Conservation (phyloP, 805 yeast species). For the Candida dajiaensis region DNA sequence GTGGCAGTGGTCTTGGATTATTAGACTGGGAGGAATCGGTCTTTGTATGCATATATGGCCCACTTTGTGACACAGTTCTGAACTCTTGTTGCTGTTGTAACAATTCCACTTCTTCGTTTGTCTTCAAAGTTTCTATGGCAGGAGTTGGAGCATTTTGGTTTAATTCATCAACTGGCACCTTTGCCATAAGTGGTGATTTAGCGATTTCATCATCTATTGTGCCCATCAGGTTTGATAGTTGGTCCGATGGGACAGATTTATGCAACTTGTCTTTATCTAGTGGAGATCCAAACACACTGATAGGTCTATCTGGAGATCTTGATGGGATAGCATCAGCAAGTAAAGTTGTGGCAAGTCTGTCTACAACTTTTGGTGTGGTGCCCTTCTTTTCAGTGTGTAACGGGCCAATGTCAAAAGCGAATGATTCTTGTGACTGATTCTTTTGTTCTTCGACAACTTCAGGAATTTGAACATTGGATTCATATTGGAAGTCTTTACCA, state of each 20-base stretch:
- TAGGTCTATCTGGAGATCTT: constrained; percentile 25
- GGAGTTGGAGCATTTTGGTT: background rate
- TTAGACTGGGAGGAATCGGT: constrained; percentile 1
- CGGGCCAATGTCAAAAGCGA: constrained; percentile 19
- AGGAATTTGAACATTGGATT: background rate
- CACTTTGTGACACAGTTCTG: background rate
- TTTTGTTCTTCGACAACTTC: background rate
- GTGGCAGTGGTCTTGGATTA: constrained; percentile 22
- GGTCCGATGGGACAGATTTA: background rate
- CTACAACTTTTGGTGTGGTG: constrained; percentile 4
- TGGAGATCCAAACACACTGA: constrained; percentile 9
- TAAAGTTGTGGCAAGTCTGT: constrained; percentile 9
- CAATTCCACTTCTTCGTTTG: background rate
- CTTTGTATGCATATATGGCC: background rate
- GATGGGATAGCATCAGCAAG: constrained; percentile 22
- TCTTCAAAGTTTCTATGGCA: background rate
- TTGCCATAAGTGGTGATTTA: background rate
- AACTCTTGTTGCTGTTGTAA: background rate
- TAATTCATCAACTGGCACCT: background rate
- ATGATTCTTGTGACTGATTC: constrained; percentile 13
- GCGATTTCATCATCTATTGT: constrained; percentile 9
- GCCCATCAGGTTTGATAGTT: constrained; percentile 10
- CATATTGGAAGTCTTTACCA: constrained; percentile 8
- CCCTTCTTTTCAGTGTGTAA: constrained; percentile 14
- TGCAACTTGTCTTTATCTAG: background rate